phyloP scores from a whole-genome alignment of 179 eudicot species.

The Silene vulgaris region DNA sequence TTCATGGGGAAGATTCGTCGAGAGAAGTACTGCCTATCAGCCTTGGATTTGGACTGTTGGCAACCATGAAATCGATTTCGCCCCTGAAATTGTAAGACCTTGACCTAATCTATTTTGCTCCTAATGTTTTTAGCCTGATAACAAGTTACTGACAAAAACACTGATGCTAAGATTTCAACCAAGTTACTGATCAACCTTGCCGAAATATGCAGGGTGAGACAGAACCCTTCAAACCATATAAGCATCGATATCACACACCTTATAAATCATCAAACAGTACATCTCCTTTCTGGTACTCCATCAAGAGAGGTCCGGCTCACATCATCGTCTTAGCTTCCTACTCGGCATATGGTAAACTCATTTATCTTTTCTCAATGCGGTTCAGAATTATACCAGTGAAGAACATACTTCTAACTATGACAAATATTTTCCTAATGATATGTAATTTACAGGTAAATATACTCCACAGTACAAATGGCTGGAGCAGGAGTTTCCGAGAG shows the following conservation, averaged over 20 bases:
- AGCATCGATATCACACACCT: constrained; percentile 37
- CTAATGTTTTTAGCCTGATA: not conserved
- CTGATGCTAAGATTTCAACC: not conserved
- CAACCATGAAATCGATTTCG: constrained; percentile 38
- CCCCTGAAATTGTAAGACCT: constrained; percentile 31
- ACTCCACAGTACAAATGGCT: constrained; percentile 34
- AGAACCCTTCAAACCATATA: constrained; percentile 34
- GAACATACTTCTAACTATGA: not conserved
- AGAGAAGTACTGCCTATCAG: constrained; percentile 35
- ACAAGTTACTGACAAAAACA: no score
- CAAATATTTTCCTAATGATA: not conserved
- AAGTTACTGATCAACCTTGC: not conserved
- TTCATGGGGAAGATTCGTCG: constrained; percentile 46
- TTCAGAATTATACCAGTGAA: not conserved
- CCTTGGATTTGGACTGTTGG: constrained; percentile 46
- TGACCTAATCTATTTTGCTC: not conserved
- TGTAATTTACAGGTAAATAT: constrained; percentile 25
- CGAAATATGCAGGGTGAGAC: constrained; percentile 29
- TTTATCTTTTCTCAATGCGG: not conserved
- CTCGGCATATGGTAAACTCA: constrained; percentile 32
- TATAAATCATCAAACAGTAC: constrained; percentile 43
- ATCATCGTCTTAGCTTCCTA: constrained; percentile 35
- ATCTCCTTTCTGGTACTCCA: constrained; percentile 34
- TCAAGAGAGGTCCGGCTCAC: constrained; percentile 40
- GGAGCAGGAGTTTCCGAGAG: constrained; percentile 28